Evolutionary conservation across 768 basidiomycete species (phyloP).

Genomic region (Naganishia antarctica): DNA sequence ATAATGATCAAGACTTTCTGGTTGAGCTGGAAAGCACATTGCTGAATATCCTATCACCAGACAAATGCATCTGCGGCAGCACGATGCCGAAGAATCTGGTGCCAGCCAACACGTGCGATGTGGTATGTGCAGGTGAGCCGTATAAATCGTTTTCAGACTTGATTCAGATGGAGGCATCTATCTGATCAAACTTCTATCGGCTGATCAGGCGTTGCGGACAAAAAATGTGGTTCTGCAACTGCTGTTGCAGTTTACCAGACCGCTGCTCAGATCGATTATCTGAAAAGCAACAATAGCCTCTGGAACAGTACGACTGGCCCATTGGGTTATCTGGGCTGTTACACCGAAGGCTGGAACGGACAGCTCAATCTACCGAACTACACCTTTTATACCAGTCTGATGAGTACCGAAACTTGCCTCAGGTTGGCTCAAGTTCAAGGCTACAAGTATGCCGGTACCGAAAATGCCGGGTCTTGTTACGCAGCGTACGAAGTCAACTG

Average conservation of each 20-base stretch:
- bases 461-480: slow-evolving; percentile 15
- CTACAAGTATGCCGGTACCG: slow-evolving; percentile 20
- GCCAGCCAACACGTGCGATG: slow-evolving; percentile 24
- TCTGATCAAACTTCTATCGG: too few relatives aligned
- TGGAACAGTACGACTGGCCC: slow-evolving; percentile 19
- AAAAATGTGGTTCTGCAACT: not conserved
- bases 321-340: slow-evolving; percentile 35
- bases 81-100: slow-evolving; percentile 9
- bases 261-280: not conserved
- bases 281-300: not conserved
- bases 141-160: too few relatives aligned
- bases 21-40: not conserved
- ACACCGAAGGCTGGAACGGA: slow-evolving; percentile 28
- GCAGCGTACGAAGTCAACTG: slow-evolving; percentile 17
- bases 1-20: not conserved
- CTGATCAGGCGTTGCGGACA: not conserved
- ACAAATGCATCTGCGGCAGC: slow-evolving; percentile 16
- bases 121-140: slow-evolving; percentile 33
- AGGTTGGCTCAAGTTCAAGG: slow-evolving; percentile 13
- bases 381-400: slow-evolving; percentile 9
- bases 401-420: slow-evolving; percentile 15
- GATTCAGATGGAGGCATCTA: too few relatives aligned
- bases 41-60: too few relatives aligned
- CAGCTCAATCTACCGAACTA: slow-evolving; percentile 2
- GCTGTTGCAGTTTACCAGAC: slow-evolving; percentile 9